Evolutionary conservation across 2,329 filamentous ascomycete species (phyloP), one percentile per base, ranked within the genome.

Genomic region (Pseudocercospora eumusae): DNA sequence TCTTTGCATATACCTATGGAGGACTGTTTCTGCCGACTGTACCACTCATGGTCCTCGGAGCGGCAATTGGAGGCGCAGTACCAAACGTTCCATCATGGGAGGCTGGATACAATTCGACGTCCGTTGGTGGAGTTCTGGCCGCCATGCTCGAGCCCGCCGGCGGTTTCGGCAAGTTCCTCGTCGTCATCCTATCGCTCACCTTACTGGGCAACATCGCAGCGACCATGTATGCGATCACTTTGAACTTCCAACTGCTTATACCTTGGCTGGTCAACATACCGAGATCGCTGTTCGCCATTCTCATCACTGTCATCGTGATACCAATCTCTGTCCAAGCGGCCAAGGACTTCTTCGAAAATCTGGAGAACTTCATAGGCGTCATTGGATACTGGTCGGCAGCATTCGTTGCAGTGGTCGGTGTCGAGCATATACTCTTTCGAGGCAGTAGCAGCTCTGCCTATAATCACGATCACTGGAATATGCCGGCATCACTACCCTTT

Each of bases 321-420:
- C 75, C 75, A 15, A 79, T 79, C 60, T 77, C 78, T 3, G 76
- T 80, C 55, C 76, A 75, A 11, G 79, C 78, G 0, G 76, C 78
- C 1, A 73, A 77, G 56, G 73, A 73, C 42, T 72, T 81, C 8
- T 80, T 79, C 64, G 69, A 75, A 13, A 75, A 79, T 31, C 77
- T 80, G 60, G 74, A 79, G 56, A 76, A 78, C 56, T 79, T 81
- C 59, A 71, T 82, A n/a, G 77, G 78, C 4, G 64, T 81, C 9
- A 81, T 81, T 61, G 77, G 78, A 8, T 81, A 82, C 63, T 81
- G 79, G 79, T 69, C 78, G 4, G 70, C 75, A 23, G 78, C 79
- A 28, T 81, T 77, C 70, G 68, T 80, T 56, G 73, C 75, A 15
- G 77, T 81, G 23, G 70, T 77, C 7, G 56, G 78, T 0, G 72